Evolutionary conservation across 1,139 yeast species (phyloP).

Genomic region (Debaryomyces robertsiae): DNA sequence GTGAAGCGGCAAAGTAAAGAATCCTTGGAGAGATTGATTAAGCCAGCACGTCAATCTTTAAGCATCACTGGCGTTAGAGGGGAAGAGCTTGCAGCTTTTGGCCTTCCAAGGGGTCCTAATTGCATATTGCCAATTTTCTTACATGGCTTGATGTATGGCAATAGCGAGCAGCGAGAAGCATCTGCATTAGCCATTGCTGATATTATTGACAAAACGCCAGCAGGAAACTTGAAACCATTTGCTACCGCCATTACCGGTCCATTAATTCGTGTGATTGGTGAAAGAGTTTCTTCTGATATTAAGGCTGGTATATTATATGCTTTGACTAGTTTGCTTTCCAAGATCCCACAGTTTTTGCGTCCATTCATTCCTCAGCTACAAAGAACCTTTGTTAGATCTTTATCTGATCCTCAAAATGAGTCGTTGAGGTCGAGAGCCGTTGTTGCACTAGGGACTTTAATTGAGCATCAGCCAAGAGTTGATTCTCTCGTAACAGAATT

Average conservation of each 20-base stretch:
- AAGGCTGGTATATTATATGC: constrained; percentile 91
- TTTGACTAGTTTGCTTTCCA: constrained; percentile 70
- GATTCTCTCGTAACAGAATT: constrained; percentile 89
- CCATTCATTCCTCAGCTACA: constrained; percentile 98
- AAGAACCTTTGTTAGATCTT: constrained; percentile 91
- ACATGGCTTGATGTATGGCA: constrained; percentile 96
- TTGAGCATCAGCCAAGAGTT: constrained; percentile 88
- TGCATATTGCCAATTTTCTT: constrained; percentile 88
- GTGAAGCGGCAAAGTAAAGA: constrained; percentile 75
- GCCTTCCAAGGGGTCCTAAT: constrained; percentile 82
- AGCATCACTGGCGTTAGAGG: constrained; percentile 64
- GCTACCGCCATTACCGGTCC: constrained; percentile 97
- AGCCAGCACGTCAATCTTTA: constrained; percentile 76
- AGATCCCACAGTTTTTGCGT: constrained; percentile 87
- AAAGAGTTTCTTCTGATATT: constrained; percentile 85
- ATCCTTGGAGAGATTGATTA: constrained; percentile 71
- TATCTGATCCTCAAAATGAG: constrained; percentile 76
- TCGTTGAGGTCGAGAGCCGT: constrained; percentile 85
- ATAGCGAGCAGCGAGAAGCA: constrained; percentile 76
- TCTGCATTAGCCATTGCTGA: constrained; percentile 92
- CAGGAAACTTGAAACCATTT: constrained; percentile 76
- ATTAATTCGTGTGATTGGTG: constrained; percentile 96
- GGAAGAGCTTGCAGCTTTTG: constrained; percentile 73
- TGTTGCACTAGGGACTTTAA: constrained; percentile 81
- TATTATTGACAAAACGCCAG: constrained; percentile 82